phyloP scores from a whole-genome alignment of 2,329 filamentous ascomycete genomes.

The Elsinoe ampelina region DNA sequence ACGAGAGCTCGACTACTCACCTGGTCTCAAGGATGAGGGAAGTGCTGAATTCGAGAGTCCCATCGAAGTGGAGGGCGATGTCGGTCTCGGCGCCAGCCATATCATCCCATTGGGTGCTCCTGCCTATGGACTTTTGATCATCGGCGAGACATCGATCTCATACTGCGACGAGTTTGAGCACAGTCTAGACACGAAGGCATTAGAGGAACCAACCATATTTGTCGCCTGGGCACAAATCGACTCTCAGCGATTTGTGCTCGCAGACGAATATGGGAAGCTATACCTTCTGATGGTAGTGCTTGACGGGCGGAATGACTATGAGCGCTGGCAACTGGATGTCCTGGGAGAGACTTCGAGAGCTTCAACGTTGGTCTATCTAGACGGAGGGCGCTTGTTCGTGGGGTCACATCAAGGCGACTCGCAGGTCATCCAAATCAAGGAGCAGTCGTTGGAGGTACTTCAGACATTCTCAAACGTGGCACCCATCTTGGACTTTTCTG shows the following conservation, averaged over 20 bases:
- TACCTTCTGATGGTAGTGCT: slow-evolving; percentile 75
- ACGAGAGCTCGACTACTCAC: slow-evolving; percentile 44
- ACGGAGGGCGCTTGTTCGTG: slow-evolving; percentile 65
- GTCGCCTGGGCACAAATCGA: slow-evolving; percentile 87
- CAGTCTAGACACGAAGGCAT: slow-evolving; percentile 51
- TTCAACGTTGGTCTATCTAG: slow-evolving; percentile 68
- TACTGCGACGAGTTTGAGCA: slow-evolving; percentile 72
- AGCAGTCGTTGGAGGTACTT: slow-evolving; percentile 55
- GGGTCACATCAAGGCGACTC: slow-evolving; percentile 91
- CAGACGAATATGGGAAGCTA: slow-evolving; percentile 80
- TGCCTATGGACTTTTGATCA: slow-evolving; percentile 39
- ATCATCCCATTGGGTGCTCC: slow-evolving; percentile 53
- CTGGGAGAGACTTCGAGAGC: slow-evolving; percentile 66
- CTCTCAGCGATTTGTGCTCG: slow-evolving; percentile 71
- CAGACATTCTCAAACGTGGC: slow-evolving; percentile 78
- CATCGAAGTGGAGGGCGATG: slow-evolving; percentile 40
- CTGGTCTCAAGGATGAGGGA: slow-evolving; percentile 37
- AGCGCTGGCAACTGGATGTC: slow-evolving; percentile 59
- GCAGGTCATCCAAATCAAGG: slow-evolving; percentile 61
- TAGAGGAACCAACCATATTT: slow-evolving; percentile 73
- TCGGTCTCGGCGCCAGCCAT: slow-evolving; percentile 53
- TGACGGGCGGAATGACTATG: slow-evolving; percentile 55
- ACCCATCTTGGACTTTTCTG: slow-evolving; percentile 83
- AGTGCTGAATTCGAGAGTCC: slow-evolving; percentile 46
- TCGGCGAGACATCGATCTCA: slow-evolving; percentile 59